Evolutionary conservation across 305 asterid species (phyloP), one percentile per base, ranked within the genome.

Genomic region (Fraxinus paxiana): DNA sequence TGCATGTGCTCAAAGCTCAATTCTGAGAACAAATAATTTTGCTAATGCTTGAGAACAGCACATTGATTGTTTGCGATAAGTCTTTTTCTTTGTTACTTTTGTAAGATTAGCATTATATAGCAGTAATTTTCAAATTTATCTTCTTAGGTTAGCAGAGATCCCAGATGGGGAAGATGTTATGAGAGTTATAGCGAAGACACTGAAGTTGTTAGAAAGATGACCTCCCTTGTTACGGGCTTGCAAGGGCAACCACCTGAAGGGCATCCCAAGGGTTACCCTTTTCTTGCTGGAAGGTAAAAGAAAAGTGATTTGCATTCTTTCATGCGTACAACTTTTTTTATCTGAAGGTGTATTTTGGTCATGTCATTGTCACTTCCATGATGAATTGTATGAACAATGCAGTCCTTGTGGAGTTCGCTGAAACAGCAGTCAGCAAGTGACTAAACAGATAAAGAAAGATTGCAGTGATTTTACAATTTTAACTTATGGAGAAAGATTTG

Each of bases 151-250:
- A 87, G 89, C 75, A 93, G 91, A 87, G 99, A 95, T 73, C 99
- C 98, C 46, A 91, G 99, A 89, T 95, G 98, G 99, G 99, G 99
- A 87, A 91, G 99, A 87, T 84, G 87, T 87, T 95, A 93, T 37
- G 98, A 95, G 83, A 92, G 99, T 83, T 93, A 92, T 77, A 87
- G 98, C 82, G 99, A 95, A 84, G 89, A 90, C 86, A 87, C 98
- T 63, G 91, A 92, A 78, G 76, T 95, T 56, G 96, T 95, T 46
- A 85, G 92, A 82, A 95, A 88, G 87, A 90, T 95, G 97, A 84
- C 93, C 76, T 89, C 91, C 63, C 79, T 93, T 17, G 97, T 95
- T n/a, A 70, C 92, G 22, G 99, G 98, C 85, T 88, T 95, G 92
- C 99, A 95, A 83, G 98, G 99, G 78, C 89, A 83, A 87, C 96